These are phyloP conservation scores for Aureobasidium zeae DNA, from an alignment of 2,329 filamentous ascomycete species.

Conservation along the genomic window DNA sequence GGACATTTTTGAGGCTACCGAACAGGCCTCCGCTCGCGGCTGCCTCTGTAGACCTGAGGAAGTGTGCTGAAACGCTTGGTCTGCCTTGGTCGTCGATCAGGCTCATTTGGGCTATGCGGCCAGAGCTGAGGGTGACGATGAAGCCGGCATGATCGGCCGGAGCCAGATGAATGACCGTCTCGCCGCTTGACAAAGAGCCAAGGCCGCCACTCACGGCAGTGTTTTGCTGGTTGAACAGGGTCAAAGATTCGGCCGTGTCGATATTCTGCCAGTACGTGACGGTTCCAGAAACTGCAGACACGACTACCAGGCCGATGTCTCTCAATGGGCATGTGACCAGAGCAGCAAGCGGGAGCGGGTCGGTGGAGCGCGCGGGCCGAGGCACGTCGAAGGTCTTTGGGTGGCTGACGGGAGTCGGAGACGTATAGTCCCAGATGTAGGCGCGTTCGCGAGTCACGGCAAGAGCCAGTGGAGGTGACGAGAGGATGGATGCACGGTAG, in stretches of 20 bases:
- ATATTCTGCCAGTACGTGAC: slow-evolving; percentile 95
- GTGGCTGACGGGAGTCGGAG: slow-evolving; percentile 55
- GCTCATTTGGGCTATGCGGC: slow-evolving; percentile 76
- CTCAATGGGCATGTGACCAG: slow-evolving; percentile 70
- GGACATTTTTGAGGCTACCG: slow-evolving; percentile 67
- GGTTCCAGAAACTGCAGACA: slow-evolving; percentile 75
- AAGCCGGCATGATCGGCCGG: slow-evolving; percentile 84
- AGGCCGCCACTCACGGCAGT: slow-evolving; percentile 69
- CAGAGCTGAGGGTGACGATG: slow-evolving; percentile 73
- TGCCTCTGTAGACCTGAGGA: slow-evolving; percentile 56
- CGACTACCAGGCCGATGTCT: slow-evolving; percentile 74
- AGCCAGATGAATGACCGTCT: slow-evolving; percentile 66
- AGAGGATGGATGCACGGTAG: slow-evolving; percentile 40
- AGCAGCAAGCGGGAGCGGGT: slow-evolving; percentile 71
- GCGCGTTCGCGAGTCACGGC: slow-evolving; percentile 73
- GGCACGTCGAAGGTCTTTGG: slow-evolving; percentile 74
- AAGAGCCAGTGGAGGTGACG: slow-evolving; percentile 62
- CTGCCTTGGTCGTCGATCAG: slow-evolving; percentile 81
- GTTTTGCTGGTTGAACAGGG: slow-evolving; percentile 71
- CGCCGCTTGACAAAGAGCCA: slow-evolving; percentile 64
- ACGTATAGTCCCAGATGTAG: slow-evolving; percentile 80
- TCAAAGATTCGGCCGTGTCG: slow-evolving; percentile 74
- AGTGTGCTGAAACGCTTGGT: slow-evolving; percentile 67
- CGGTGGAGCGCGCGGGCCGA: slow-evolving; percentile 56
- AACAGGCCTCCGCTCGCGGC: slow-evolving; percentile 58